These are phyloP conservation scores for Populus hybrid DNA, from an alignment of 441 rosid genomes.

Conservation along the genomic window DNA sequence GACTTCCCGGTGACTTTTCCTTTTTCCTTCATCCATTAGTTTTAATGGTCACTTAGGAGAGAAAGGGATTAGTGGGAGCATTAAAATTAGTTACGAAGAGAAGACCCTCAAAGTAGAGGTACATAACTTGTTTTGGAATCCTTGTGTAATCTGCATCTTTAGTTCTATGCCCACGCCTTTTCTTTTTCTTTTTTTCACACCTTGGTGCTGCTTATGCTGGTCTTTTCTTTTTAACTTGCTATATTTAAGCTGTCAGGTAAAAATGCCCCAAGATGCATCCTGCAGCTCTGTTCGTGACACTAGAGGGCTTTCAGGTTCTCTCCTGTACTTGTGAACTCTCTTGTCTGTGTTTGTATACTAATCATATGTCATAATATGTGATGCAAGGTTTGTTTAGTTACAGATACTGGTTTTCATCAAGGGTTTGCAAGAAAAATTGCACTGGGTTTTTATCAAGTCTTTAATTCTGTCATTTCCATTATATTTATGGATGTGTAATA, in stretches of 20 bases:
- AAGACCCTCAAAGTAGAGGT: constrained; percentile 84
- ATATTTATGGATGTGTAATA: no score
- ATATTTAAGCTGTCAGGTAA: constrained; percentile 49
- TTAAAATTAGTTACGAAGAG: constrained; percentile 66
- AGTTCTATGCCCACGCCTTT: not conserved
- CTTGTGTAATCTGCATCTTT: not conserved
- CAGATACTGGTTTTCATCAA: not conserved
- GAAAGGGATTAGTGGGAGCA: constrained; percentile 91
- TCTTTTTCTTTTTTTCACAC: not conserved
- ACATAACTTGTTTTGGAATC: constrained; percentile 23
- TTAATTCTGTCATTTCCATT: not conserved
- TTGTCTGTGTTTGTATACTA: not conserved
- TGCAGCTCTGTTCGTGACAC: constrained; percentile 73
- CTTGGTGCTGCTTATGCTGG: not conserved
- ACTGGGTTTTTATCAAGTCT: not conserved
- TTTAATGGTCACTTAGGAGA: constrained; percentile 80
- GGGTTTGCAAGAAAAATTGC: not conserved
- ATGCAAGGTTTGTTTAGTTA: not conserved
- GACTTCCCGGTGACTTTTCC: not conserved
- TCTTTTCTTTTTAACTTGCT: not conserved
- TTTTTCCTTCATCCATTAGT: constrained; percentile 33
- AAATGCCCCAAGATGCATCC: constrained; percentile 98
- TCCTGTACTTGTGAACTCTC: constrained; percentile 4
- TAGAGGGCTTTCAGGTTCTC: constrained; percentile 90
- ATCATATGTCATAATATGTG: not conserved